Percentiles rank a stretch among this genome's conserved stretches.
These are phyloP conservation scores for Fusarium armeniacum DNA, from an alignment of 2,329 filamentous ascomycete species.

Conservation along the genomic window DNA sequence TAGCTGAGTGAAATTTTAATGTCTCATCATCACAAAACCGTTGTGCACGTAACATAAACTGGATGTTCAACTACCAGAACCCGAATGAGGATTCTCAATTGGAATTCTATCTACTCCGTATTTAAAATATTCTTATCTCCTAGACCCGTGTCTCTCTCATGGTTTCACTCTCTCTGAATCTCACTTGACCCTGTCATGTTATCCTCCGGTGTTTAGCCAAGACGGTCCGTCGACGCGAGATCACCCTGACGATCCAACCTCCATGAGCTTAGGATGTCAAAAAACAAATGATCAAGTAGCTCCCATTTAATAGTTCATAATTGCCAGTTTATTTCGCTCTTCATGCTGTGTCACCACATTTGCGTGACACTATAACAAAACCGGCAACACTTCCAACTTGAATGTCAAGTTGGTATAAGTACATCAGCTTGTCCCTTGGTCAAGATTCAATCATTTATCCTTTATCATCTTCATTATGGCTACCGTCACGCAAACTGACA, in stretches of 20 bases:
- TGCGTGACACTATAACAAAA: not conserved
- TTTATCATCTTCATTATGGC: not conserved
- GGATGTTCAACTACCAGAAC: accelerated
- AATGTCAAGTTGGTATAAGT: constrained; percentile 20
- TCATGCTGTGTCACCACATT: not conserved
- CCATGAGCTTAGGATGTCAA: not conserved
- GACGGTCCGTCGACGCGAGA: constrained; percentile 14
- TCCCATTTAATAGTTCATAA: accelerated
- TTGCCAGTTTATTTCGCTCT: not conserved
- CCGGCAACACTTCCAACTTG: not conserved
- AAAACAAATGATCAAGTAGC: not conserved
- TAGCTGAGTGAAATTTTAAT: not conserved
- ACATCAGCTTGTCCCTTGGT: not conserved
- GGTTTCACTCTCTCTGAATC: no score
- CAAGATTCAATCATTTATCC: not conserved
- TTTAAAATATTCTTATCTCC: not conserved
- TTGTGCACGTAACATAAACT: accelerated
- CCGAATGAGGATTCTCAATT: not conserved
- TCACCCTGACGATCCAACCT: not conserved
- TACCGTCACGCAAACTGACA: constrained; percentile 26
- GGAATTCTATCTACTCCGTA: not conserved
- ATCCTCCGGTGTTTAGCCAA: constrained; percentile 27
- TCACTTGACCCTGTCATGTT: not conserved
- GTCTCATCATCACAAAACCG: not conserved
- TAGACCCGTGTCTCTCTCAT: not conserved